phyloP scores from a whole-genome alignment of 305 asterid genomes.

The Rubia tinctorum region DNA sequence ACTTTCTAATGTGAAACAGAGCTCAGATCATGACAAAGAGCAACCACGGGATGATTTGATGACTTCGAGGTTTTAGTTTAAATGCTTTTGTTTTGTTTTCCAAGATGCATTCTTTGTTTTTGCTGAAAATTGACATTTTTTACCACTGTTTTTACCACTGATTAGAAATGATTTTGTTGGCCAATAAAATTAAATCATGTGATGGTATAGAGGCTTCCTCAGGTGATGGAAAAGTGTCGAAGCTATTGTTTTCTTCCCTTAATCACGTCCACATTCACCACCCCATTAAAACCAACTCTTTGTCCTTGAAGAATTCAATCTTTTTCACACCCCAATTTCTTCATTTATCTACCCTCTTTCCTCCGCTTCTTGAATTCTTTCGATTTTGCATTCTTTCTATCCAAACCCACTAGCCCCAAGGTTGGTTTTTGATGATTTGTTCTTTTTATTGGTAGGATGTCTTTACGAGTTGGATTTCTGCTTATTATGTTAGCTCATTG shows the following conservation, averaged over 20 bases:
- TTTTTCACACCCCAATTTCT: not conserved
- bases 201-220: not conserved
- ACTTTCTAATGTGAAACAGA: not conserved
- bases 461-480: not conserved
- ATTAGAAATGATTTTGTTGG: not conserved
- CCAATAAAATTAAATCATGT: not conserved
- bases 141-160: not conserved
- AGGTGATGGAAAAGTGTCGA: constrained; percentile 4
- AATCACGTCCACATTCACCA: constrained; percentile 13
- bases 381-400: not conserved
- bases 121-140: not conserved
- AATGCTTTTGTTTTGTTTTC: not conserved
- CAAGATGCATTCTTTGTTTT: not conserved
- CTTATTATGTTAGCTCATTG: not conserved
- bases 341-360: not conserved
- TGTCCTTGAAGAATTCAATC: not conserved
- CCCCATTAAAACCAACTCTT: not conserved
- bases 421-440: not conserved
- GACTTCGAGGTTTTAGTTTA: not conserved
- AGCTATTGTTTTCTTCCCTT: constrained; percentile 6
- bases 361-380: not conserved
- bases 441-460: not conserved
- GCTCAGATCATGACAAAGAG: not conserved
- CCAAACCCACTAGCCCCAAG: not conserved
- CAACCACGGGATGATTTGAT: not conserved